Evolutionary conservation across 2,329 filamentous ascomycete species (phyloP), one percentile per base, ranked within the genome.

Genomic region (Claviceps pazoutovae): DNA sequence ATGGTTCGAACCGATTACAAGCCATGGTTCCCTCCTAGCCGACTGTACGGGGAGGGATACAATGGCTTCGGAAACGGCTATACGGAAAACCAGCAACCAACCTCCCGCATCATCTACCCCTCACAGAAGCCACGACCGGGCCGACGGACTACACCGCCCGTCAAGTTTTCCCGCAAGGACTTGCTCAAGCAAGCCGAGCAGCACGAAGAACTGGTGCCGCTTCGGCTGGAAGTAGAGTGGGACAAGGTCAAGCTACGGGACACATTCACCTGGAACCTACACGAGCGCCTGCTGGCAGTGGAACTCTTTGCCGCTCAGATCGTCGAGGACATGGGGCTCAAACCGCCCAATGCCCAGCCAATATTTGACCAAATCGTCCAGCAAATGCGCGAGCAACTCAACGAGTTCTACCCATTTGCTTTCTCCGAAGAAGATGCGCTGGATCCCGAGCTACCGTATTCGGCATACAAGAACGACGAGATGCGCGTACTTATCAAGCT

Each of bases 211-310:
- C 73, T 98, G 51, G 87, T 97, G 1, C 93, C 93, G 2, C 79
- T 98, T 57, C 81, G 93, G 47, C 71, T 98, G 51, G 93, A 98
- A 61, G 87, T 97, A 48, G 93, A 98, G 62, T 86, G 87, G 78
- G 91, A 97, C 58, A 95, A 95, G 71, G 80, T 97, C 60, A 93
- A 93, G 68, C 75, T 98, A 55, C 86, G 93, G 65, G 93, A 98
- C 67, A 97, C 93, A 1, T 96, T 98, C 59, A 97, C 93, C 3
- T 98, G 91, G 90, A 98, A 98, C 66, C 75, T 97, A 38, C 88
- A 96, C 69, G 93, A 98, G 65, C 84, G 90, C 53, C 77, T 93
- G 13, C 79, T 94, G 3, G 76, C 80, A 21, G 80, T 84, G 19
- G 85, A 95, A 53, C 68, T 93, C 11, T 97, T 97, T 65, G 87